These are phyloP conservation scores for Fraxinus greggii DNA, from an alignment of 305 asterid genomes.

Conservation along the genomic window DNA sequence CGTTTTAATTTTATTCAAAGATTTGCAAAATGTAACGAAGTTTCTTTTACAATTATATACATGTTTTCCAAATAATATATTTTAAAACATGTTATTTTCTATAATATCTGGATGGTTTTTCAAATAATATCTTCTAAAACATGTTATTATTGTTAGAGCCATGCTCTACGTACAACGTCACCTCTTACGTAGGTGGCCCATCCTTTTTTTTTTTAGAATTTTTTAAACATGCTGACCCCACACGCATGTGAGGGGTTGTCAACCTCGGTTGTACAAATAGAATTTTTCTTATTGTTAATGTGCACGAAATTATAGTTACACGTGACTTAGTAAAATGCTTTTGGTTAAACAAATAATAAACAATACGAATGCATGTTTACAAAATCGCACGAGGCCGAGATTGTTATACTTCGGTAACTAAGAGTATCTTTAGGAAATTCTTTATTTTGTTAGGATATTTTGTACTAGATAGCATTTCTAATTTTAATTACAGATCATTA, in stretches of 20 bases:
- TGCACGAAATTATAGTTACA: neutral
- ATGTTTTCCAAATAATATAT: neutral
- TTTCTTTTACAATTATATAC: neutral
- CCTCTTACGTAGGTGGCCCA: too few relatives aligned
- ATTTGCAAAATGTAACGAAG: neutral
- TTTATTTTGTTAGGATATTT: too few relatives aligned
- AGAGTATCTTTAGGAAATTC: neutral
- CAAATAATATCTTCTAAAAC: neutral
- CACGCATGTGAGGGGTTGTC: too few relatives aligned
- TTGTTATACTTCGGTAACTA: neutral
- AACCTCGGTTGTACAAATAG: too few relatives aligned
- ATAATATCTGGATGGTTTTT: neutral
- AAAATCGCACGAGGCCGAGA: neutral
- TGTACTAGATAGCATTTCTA: neutral
- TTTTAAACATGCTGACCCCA: too few relatives aligned
- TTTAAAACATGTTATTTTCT: neutral
- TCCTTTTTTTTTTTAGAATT: too few relatives aligned
- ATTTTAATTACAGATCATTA: too few relatives aligned
- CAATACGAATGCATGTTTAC: neutral
- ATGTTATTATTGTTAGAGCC: too few relatives aligned
- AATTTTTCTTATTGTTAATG: too few relatives aligned
- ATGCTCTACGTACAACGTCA: too few relatives aligned
- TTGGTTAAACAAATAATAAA: neutral
- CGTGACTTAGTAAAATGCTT: neutral
- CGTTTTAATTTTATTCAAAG: neutral